Percentiles rank a stretch among this genome's conserved stretches.
Conservation (phyloP, 2,329 filamentous ascomycete species). For the Myriosclerotinia duriaeana region DNA sequence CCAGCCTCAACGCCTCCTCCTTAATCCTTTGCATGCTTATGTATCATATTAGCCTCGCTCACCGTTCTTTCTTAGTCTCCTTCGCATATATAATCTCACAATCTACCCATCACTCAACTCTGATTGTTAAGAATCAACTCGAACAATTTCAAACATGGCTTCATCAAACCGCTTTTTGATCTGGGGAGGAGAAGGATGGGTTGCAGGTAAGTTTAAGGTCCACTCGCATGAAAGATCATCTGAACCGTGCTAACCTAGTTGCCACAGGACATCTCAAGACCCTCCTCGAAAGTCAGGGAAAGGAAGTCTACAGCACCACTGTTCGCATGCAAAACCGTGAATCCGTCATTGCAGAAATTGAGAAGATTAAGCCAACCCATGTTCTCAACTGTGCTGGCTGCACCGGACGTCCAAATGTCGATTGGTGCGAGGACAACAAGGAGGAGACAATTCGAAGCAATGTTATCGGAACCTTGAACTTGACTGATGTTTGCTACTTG, state of each 20-base stretch:
- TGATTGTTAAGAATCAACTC: not conserved
- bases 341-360: conserved; percentile 55
- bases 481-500: conserved; percentile 60
- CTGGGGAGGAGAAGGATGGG: conserved; percentile 63
- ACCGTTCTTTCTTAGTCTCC: conserved; percentile 17
- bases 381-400: conserved; percentile 66
- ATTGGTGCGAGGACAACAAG: conserved; percentile 71
- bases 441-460: conserved; percentile 67
- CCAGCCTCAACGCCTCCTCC: conserved; percentile 9
- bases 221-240: conserved; percentile 2
- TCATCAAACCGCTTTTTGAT: conserved; percentile 51
- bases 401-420: conserved; percentile 66
- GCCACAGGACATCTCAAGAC: conserved; percentile 53
- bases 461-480: conserved; percentile 62
- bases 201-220: conserved; percentile 37
- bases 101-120: not conserved
- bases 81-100: conserved; percentile 4
- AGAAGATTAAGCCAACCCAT: conserved; percentile 61
- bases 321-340: conserved; percentile 65
- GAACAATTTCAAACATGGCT: conserved; percentile 24
- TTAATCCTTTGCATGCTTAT: conserved; percentile 16
- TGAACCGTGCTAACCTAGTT: conserved; percentile 19
- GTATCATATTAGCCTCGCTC: conserved; percentile 7
- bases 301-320: conserved; percentile 60
- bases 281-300: conserved; percentile 57